Conservation (phyloP, 495 filamentous ascomycete genomes). For the Aspergillus mulundensis region DNA sequence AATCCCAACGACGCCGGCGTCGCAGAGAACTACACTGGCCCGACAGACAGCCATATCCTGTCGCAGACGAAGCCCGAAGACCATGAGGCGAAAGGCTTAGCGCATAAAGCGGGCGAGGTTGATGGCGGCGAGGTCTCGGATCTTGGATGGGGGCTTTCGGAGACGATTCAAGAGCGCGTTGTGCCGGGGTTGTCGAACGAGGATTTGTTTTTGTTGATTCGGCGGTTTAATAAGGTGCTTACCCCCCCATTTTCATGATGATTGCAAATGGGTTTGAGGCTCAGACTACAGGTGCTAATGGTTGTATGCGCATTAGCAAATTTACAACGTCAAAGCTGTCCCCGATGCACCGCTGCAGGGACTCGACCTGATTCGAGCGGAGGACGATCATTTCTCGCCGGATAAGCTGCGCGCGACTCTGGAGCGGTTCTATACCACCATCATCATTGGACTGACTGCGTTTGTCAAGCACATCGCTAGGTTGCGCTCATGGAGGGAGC, state of each 20-base stretch:
- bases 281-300: constrained; percentile 20
- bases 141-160: constrained; percentile 66
- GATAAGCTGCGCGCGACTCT: constrained; percentile 78
- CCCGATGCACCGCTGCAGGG: constrained; percentile 49
- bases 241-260: too few relatives aligned
- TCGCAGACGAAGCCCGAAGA: constrained; percentile 33
- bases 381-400: constrained; percentile 80
- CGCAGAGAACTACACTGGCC: not conserved
- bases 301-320: constrained; percentile 62
- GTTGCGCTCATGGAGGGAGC: constrained; percentile 77
- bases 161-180: constrained; percentile 55
- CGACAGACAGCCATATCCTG: constrained; percentile 42
- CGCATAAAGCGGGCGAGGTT: constrained; percentile 36
- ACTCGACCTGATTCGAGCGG: constrained; percentile 76
- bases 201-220: constrained; percentile 74
- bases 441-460: constrained; percentile 63
- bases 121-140: constrained; percentile 48
- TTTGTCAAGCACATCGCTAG: constrained; percentile 71
- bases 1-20: not conserved
- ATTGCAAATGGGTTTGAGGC: too few relatives aligned
- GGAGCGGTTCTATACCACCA: constrained; percentile 83
- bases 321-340: constrained; percentile 78
- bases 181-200: constrained; percentile 69
- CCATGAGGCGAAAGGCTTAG: constrained; percentile 36
- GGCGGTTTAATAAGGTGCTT: constrained; percentile 77